Evolutionary conservation across 305 asterid species (phyloP).

Genomic region (Solanum hybrid): DNA sequence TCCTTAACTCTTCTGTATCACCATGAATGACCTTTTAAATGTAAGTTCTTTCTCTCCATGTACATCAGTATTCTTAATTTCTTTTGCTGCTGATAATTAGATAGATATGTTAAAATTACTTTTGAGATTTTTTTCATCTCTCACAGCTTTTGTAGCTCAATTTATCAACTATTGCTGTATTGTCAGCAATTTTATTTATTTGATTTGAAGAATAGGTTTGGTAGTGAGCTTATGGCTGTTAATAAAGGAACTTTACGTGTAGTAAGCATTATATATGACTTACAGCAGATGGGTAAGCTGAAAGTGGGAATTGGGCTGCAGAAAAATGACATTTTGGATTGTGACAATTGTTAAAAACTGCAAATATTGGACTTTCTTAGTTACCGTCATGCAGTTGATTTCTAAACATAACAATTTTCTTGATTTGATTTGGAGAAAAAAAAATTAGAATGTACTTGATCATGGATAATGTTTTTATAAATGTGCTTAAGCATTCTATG

Average conservation of each 20-base stretch:
- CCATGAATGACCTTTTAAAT: slow-evolving; percentile 73
- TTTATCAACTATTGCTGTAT: not conserved
- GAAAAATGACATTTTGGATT: not conserved
- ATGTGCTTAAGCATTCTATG: not conserved
- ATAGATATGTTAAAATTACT: not conserved
- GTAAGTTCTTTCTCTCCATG: not conserved
- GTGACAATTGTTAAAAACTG: not conserved
- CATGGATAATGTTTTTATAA: not conserved
- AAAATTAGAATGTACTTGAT: not conserved
- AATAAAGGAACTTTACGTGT: not conserved
- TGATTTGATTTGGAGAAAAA: not conserved
- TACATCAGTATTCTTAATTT: not conserved
- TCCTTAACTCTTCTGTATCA: slow-evolving; percentile 13
- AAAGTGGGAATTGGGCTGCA: not conserved
- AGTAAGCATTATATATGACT: not conserved
- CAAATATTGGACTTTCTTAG: not conserved
- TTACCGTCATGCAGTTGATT: not conserved
- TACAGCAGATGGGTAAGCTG: not conserved
- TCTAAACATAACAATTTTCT: not conserved
- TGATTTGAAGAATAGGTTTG: not conserved
- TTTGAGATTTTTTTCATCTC: not conserved
- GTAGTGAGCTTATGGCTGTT: not conserved
- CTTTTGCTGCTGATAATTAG: not conserved
- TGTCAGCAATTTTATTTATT: not conserved
- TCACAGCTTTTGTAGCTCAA: not conserved